A percentile compares a stretch with the other conserved stretches of the same genome.
Conservation (phyloP, 2,329 filamentous ascomycete genomes). For the Clarireedia paspali region DNA sequence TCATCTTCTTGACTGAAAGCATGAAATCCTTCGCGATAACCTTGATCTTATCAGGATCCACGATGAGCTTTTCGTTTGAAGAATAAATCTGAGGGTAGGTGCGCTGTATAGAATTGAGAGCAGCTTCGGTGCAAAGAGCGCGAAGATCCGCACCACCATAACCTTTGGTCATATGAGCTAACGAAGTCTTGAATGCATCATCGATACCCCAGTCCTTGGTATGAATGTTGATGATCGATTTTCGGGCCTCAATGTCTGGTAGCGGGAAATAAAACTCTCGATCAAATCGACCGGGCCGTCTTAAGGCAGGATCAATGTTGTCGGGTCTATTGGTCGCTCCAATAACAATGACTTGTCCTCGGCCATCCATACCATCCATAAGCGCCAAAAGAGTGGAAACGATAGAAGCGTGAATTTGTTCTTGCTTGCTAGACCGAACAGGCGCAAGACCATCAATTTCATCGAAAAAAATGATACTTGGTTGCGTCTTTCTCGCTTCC, state of each 20-base stretch:
- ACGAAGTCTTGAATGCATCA: slow-evolving; percentile 68
- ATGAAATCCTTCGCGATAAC: slow-evolving; percentile 94
- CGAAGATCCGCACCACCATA: slow-evolving; percentile 94
- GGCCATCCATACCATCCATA: slow-evolving; percentile 98
- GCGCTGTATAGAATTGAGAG: slow-evolving; percentile 89
- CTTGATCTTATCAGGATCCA: slow-evolving; percentile 76
- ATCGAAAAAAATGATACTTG: slow-evolving; percentile 99
- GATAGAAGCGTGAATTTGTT: slow-evolving; percentile 97
- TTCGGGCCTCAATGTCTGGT: slow-evolving; percentile 71
- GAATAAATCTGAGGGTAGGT: slow-evolving; percentile 95
- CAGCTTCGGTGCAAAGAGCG: slow-evolving; percentile 90
- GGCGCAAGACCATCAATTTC: slow-evolving; percentile 96
- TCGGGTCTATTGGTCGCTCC: slow-evolving; percentile 97
- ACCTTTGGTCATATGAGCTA: slow-evolving; percentile 86
- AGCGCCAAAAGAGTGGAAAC: slow-evolving; percentile 87
- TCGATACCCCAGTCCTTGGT: slow-evolving; percentile 88
- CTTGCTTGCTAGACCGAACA: slow-evolving; percentile 94
- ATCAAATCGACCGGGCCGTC: slow-evolving; percentile 90
- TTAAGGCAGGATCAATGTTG: slow-evolving; percentile 91
- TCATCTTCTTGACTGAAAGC: slow-evolving; percentile 91
- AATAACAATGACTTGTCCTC: slow-evolving; percentile 96
- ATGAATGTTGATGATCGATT: slow-evolving; percentile 88
- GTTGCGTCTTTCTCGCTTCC: slow-evolving; percentile 89
- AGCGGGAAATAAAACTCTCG: slow-evolving; percentile 97
- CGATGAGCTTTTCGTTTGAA: slow-evolving; percentile 80